Base-by-base conservation (phyloP, 805 yeast genomes). In the Wickerhamiella spandovensis region DNA sequence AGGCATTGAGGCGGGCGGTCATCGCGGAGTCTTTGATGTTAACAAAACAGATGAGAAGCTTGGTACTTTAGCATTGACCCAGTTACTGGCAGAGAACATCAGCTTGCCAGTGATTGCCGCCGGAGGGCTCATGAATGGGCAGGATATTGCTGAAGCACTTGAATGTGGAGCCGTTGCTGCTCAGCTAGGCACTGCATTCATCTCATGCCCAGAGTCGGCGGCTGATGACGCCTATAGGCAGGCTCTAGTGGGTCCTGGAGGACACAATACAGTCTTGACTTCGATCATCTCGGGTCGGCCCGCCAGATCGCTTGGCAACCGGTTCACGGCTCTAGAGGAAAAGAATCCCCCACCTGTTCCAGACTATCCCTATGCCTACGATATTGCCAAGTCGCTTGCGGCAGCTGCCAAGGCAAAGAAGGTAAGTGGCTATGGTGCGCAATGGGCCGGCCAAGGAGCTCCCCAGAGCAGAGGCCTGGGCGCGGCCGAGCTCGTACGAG, bases 1-100 rank as follows among this genome's bases (percentile, higher is more conserved):
- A 60, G 83, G 83, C 0, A 67, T 67, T 59, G 83, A 78, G 55
- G 84, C 84, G 3, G 84, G 84, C 22, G 84, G 84, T 0, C 84
- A 79, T 58, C 63, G 84, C 17, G 82, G 82, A 2, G 72, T 68
- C 54, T 76, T 71, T 52, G 48, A 54, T 5, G 48, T 51, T 6
- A 54, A 63, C 3, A 15, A 35, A 5, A 35, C 5, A n/a, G 54
- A 56, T 6, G 58, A 60, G 6, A 58, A 61, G 42, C 43, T 59
- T 23, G 39, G 39, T 8, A 17, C 10, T 18, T 20, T 35, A 7
- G 10, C 7, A n/a, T 17, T 35, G 20, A 35, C 39, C 20, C 18
- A 20, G 39, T 13, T 35, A 5, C n/a, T 35, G 20, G 39, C n/a
- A 6, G 54, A 50, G 6, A 7, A 47, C 0, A 48, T 50, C 4